Percentiles rank a stretch among this genome's conserved stretches.
Evolutionary conservation across 176 grass and related monocot genomes (phyloP).

Genomic region (Coix lacrymajobi): DNA sequence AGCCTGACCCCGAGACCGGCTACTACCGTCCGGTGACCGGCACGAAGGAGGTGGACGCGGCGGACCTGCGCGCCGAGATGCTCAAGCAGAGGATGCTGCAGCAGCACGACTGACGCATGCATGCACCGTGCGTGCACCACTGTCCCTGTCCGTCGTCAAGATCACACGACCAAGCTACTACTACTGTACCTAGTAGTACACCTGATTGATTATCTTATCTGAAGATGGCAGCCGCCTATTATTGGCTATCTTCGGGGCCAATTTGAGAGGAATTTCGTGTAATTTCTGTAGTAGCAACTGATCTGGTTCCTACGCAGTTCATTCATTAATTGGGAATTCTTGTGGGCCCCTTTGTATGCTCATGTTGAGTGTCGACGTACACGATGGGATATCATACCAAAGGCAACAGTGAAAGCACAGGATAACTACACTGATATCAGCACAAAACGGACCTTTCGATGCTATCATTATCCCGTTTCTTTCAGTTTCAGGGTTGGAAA

Average conservation of each 20-base stretch:
- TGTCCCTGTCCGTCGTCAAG: not conserved
- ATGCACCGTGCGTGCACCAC: too few relatives aligned
- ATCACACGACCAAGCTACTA: not conserved
- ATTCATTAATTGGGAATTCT: not conserved
- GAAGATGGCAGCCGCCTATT: not conserved
- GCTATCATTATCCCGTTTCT: not conserved
- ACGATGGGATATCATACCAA: not conserved
- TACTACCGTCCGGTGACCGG: constrained; percentile 52
- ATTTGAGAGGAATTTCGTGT: not conserved
- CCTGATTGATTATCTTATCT: not conserved
- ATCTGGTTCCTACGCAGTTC: not conserved
- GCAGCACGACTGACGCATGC: not conserved
- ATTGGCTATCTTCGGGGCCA: not conserved
- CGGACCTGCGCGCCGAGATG: constrained; percentile 38
- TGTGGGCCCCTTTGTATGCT: not conserved
- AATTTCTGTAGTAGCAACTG: not conserved
- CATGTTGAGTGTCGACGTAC: not conserved
- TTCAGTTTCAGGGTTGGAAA: not conserved
- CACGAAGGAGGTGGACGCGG: constrained; percentile 36
- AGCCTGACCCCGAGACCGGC: constrained; percentile 43
- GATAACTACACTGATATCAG: not conserved
- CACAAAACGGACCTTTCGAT: not conserved
- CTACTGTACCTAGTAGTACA: not conserved
- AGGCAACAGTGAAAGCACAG: not conserved
- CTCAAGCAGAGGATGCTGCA: constrained; percentile 19